phyloP scores from a whole-genome alignment of 768 basidiomycete genomes.

The Fomitopsis serialis region DNA sequence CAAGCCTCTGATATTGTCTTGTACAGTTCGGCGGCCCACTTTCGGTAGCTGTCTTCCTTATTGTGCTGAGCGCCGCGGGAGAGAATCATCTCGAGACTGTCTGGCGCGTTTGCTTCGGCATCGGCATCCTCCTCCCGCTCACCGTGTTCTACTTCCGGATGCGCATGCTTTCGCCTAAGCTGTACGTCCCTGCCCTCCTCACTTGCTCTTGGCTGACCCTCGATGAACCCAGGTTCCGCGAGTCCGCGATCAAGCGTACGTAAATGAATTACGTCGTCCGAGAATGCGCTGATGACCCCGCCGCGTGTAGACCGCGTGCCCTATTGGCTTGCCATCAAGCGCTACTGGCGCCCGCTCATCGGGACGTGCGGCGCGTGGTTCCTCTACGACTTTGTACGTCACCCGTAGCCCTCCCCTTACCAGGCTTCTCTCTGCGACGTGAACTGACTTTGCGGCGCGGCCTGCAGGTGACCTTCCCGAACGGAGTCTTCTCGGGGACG shows the following conservation, averaged over 20 bases:
- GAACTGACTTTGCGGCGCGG: not conserved
- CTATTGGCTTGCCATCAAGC: slow-evolving; percentile 51
- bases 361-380: slow-evolving; percentile 78
- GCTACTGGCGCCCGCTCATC: slow-evolving; percentile 64
- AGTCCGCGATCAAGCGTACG: slow-evolving; percentile 60
- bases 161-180: slow-evolving; percentile 62
- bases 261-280: not conserved
- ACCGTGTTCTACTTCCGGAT: slow-evolving; percentile 69
- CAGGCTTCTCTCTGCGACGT: not conserved
- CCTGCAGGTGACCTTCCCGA: slow-evolving; percentile 62
- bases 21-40: slow-evolving; percentile 69
- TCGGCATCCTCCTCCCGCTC: slow-evolving; percentile 58
- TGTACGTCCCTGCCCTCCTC: slow-evolving; percentile 28
- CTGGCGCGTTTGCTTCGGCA: slow-evolving; percentile 63
- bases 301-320: slow-evolving; percentile 43
- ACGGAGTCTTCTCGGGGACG: slow-evolving; percentile 62
- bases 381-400: slow-evolving; percentile 59
- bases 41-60: slow-evolving; percentile 60
- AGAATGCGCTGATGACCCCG: not conserved
- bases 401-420: too few relatives aligned
- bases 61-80: slow-evolving; percentile 63
- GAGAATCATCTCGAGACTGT: slow-evolving; percentile 55
- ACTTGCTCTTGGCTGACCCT: slow-evolving; percentile 1
- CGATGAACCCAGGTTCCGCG: slow-evolving; percentile 29
- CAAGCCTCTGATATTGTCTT: not conserved